Base-by-base conservation (phyloP, 106 monocot genomes). In the Dioscorea dumetorum region DNA sequence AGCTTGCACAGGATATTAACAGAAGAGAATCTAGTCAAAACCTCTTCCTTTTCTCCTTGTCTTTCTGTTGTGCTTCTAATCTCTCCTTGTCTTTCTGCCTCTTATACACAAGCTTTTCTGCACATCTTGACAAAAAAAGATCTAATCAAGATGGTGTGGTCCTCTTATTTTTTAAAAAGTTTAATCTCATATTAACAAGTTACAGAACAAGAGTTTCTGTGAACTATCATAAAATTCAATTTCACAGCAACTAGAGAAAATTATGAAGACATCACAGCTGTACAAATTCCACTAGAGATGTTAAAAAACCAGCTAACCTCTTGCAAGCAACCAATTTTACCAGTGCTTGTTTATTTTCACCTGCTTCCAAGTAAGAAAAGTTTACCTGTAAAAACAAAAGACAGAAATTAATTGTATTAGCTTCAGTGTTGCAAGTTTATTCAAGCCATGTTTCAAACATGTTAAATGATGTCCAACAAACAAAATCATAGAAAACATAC, bases 271-370 rank as follows among this genome's bases (percentile, higher is more conserved):
- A 41, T 41, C 3, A 41, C 41, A 41, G 6, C 41, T 41, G 6
- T 5, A 41, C 6, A 41, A 6, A 41, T 41, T 10, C 41, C 6
- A 6, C 10, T 10, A 41, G 41, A 41, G 41, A 41, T 41, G 5
- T 41, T 41, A 41, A 41, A 41, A 41, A 41, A 7, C 34, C 10
- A 41, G 71, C 83, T 56, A 70, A 95, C 95, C 95, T 82, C 73
- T 87, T 76, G 71, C 99, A 99, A 73, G 87, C 90, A 69, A 99
- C 90, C 70, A 99, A 74, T 70, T 99, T 99, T 10, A 99, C 99
- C 33, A 99, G 90, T 69, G 99, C 99, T 57, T 93, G 99, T 79
- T 99, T 99, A 61, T 60, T 87, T 78, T 93, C 87, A 66, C 85
- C 92, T 12, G 83, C 99, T 81, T 99, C 99, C 54, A 81, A 57